Evolutionary conservation across 345 rosid genomes (phyloP).

Genomic region (Corchorus capsularis): DNA sequence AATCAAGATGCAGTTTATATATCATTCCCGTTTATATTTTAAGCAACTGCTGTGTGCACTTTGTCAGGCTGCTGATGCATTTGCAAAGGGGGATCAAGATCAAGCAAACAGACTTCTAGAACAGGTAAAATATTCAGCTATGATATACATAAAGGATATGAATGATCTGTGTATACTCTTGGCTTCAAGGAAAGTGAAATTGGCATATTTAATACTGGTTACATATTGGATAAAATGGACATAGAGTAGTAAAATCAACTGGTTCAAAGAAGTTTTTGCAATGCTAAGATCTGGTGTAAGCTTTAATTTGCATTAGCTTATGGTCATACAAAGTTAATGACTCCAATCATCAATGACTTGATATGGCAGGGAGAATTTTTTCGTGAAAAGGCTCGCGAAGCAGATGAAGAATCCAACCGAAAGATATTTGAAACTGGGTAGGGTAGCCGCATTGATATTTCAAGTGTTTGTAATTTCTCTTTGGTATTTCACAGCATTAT

Average conservation of each 20-base stretch:
- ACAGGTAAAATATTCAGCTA: slow-evolving; percentile 34
- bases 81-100: slow-evolving; percentile 39
- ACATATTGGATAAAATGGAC: neutral
- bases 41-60: slow-evolving; percentile 11
- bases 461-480: neutral
- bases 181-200: neutral
- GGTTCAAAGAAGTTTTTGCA: neutral
- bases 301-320: neutral
- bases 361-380: slow-evolving; percentile 55
- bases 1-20: neutral
- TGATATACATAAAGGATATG: neutral
- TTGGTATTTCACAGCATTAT: neutral
- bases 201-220: neutral
- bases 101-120: slow-evolving; percentile 48
- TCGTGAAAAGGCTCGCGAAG: slow-evolving; percentile 47
- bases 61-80: slow-evolving; percentile 56
- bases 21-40: neutral
- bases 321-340: neutral
- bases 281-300: neutral
- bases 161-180: neutral
- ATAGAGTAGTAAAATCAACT: neutral
- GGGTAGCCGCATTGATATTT: slow-evolving; percentile 32
- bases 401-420: slow-evolving; percentile 53
- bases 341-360: slow-evolving; percentile 17
- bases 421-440: slow-evolving; percentile 57